Evolutionary conservation across 768 basidiomycete species (phyloP), one percentile per base, ranked within the genome.

Genomic region (Termitomyces eurrhizus): DNA sequence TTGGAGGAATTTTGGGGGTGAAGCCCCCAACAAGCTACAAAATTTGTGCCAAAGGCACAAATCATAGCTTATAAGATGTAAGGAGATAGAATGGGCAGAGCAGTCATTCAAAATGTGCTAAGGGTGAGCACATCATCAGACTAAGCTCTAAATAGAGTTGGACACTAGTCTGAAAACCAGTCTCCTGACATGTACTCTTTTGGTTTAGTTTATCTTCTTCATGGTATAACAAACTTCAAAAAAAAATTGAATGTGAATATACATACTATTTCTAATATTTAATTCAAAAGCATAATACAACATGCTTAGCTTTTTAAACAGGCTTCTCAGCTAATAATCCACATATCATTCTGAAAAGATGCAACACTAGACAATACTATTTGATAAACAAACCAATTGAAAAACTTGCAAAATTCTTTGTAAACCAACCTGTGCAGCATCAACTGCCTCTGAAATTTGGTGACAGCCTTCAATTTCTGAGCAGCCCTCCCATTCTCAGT

Each of bases 271-370:
- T 85, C 85, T 7, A 69, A 59, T 37, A 71, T 65, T 5, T 66
- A 73, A 16, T 79, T 59, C 7, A 75, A 74, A 0, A 85, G 86
- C 32, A 87, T 61, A 14, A 82, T 83, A 61, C 85, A 84, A 69
- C 86, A 87, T 5, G 67, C 62, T 39, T 77, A 72, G 8, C 67
- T 68, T 7, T 68, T 64, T 0, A 71, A 60, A 62, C 84, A 87
- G 5, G 53, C 36, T 12, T 71, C 73, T 29, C 60, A 56, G 11
- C 74, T 63, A 0, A 70, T 66, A 35, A 75, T 65, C 78, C 83
- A 86, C 41, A 68, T 68, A 9, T 72, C 72, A 61, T 76, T 73
- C 2, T 64, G 64, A 65, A 84, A 87, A 16, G 63, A 69, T 0
- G 80, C 80, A 32, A 79, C 65, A 1, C 71, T 68, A 64, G 64